Conservation (phyloP, 768 basidiomycete genomes). For the Lentinula sp. region DNA sequence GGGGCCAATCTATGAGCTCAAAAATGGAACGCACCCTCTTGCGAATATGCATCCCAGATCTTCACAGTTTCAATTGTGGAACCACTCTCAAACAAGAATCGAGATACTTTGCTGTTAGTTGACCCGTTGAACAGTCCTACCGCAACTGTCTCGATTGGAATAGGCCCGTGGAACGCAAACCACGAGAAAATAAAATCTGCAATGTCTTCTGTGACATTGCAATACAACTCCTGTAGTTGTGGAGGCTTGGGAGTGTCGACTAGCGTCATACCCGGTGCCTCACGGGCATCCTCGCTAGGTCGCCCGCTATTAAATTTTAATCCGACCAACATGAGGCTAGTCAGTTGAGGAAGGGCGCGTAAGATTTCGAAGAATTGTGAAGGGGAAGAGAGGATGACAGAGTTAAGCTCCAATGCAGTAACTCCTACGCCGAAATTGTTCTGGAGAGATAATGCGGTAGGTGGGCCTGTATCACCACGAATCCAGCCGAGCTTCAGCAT, state of each 20-base stretch:
- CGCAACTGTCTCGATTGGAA: not conserved
- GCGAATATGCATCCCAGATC: not conserved
- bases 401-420: not conserved
- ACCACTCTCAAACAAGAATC: not conserved
- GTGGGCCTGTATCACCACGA: not conserved
- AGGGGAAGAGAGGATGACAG: not conserved
- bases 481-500: conserved; percentile 1
- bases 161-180: not conserved
- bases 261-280: not conserved
- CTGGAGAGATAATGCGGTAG: not conserved
- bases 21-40: not conserved
- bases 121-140: not conserved
- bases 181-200: conserved; percentile 1
- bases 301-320: not conserved
- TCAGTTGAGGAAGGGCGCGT: not conserved
- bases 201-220: not conserved
- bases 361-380: conserved; percentile 2
- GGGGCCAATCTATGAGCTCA: not conserved
- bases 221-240: not conserved
- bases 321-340: not conserved
- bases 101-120: not conserved
- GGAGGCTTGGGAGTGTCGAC: not conserved
- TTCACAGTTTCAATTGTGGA: not conserved
- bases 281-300: not conserved
- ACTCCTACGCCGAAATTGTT: not conserved